Base-by-base conservation (phyloP, 2,329 filamentous ascomycete species). In the Exophiala spinifera region DNA sequence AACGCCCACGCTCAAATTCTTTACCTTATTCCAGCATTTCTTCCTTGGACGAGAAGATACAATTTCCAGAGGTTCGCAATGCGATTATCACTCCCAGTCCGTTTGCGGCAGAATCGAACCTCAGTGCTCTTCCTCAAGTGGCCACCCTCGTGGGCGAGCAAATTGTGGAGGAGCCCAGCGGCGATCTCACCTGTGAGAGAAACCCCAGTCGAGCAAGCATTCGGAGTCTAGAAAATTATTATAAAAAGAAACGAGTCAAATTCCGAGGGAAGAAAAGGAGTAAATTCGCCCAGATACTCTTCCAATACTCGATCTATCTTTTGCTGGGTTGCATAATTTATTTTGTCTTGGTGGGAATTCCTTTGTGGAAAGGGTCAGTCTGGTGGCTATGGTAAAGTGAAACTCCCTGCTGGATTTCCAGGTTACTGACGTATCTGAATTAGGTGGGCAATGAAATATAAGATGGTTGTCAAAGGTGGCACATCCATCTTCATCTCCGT, bases 291-390 rank as follows among this genome's bases (percentile, higher is more conserved):
- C 70, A 71, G 50, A 11, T 68, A 1, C 48, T 66, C 4, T 75
- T 76, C 49, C 70, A 75, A 60, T 72, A 69, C 46, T 56, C 63
- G 28, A 60, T 73, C 23, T 76, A 76, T 48, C 33, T 66, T 2
- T 25, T 73, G 6, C 59, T 72, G 39, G 15, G 72, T 3, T 64
- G 64, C 11, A 72, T 76, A 51, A 64, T 75, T 25, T 77, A 77
- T 53, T 75, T 78, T 19, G 71, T 76, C n/a, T 64, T 77, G 1
- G 61, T 78, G 8, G 75, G 75, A 3, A 52, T 71, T 49, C 75
- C 76, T 1, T 54, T 78, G 1, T 78, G 76, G 76, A 71, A 70
- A 3, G 76, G 76, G 3, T 67, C 70, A 4, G 70, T 74, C 1
- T 75, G 67, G 59, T 76, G 70, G 70, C 42, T 75, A 34, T 76